These are phyloP conservation scores for Blastobotrys attinorum DNA, from an alignment of 805 yeast species.

Conservation along the genomic window DNA sequence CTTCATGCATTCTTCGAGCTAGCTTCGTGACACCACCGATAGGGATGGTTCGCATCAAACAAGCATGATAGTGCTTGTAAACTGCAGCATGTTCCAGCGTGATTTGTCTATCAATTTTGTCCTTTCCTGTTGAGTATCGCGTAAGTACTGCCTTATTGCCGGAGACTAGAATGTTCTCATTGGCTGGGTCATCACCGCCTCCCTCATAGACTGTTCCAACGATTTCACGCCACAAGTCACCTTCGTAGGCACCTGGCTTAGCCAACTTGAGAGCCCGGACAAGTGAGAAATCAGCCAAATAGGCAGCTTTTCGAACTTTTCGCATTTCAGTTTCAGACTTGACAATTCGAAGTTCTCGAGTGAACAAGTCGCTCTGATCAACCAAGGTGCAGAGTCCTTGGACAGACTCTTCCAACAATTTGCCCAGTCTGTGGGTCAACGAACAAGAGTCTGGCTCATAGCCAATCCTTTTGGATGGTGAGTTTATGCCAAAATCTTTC, in stretches of 20 bases:
- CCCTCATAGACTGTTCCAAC: conserved; percentile 5
- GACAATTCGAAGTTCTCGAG: conserved; percentile 4
- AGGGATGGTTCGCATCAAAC: conserved; percentile 9
- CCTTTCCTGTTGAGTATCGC: conserved; percentile 5
- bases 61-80: conserved; percentile 6
- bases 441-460: conserved; percentile 4
- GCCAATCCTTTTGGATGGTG: conserved; percentile 2
- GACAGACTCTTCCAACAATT: conserved; percentile 2
- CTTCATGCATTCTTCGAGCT: conserved; percentile 8
- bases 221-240: conserved; percentile 4
- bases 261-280: conserved; percentile 3
- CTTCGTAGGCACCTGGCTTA: conserved; percentile 5
- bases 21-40: conserved; percentile 9
- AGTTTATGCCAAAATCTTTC: conserved; percentile 2
- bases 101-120: conserved; percentile 3
- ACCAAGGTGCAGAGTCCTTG: conserved; percentile 3
- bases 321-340: conserved; percentile 4
- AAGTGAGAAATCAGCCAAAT: conserved; percentile 3
- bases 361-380: conserved; percentile 4
- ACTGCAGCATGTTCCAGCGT: conserved; percentile 3
- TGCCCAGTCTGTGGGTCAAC: background rate
- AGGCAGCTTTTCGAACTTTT: conserved; percentile 4
- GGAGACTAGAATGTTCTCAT: conserved; percentile 4
- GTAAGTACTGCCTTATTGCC: conserved; percentile 5
- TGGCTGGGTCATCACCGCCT: conserved; percentile 5